Evolutionary conservation across 345 rosid species (phyloP).

Genomic region (Reutealis trisperma): DNA sequence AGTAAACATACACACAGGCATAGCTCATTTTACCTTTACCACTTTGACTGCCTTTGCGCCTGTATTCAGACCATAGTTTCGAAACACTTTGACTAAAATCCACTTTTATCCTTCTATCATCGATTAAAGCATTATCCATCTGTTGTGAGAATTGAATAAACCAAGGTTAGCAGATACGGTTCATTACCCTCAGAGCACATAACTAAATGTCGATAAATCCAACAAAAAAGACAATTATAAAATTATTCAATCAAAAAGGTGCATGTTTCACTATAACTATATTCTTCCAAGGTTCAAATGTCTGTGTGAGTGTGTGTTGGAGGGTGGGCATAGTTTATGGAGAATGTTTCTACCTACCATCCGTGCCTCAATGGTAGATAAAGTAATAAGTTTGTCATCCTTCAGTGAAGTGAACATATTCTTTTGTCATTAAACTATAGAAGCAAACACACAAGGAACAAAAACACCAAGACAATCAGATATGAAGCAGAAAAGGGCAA

Average conservation of each 20-base stretch:
- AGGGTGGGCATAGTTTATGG: too few species aligned
- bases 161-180: neutral
- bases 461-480: neutral
- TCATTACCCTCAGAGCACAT: neutral
- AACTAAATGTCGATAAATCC: neutral
- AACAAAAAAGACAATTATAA: neutral
- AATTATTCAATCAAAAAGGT: neutral
- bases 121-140: slow-evolving; percentile 99
- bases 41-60: slow-evolving; percentile 54
- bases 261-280: neutral
- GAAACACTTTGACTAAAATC: slow-evolving; percentile 98
- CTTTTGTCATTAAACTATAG: neutral
- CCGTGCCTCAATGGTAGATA: too few species aligned
- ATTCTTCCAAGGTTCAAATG: neutral
- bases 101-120: slow-evolving; percentile 95
- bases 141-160: slow-evolving; percentile 30
- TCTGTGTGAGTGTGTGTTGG: too few species aligned
- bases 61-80: slow-evolving; percentile 77
- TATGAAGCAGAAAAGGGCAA: neutral
- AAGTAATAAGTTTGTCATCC: neutral
- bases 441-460: neutral
- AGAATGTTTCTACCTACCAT: neutral
- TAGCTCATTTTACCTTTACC: slow-evolving; percentile 47
- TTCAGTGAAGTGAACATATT: neutral
- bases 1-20: neutral